These are phyloP conservation scores for Haplosporangium sp. DNA, from an alignment of 371 early-diverging fungal genomes.

Conservation along the genomic window DNA sequence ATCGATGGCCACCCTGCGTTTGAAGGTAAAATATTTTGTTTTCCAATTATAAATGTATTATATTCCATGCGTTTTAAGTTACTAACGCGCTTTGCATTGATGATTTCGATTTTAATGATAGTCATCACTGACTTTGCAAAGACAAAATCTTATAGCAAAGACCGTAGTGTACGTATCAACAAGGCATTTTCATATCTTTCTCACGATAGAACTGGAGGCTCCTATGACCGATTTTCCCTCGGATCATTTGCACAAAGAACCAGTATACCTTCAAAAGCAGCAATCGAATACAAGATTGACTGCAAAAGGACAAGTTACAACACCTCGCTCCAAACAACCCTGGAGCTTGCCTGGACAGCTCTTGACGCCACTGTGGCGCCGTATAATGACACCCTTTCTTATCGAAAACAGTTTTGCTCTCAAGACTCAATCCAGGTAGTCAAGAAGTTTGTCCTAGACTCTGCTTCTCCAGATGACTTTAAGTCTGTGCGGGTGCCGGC, in stretches of 20 bases:
- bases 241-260: conserved; percentile 49
- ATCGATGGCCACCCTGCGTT: conserved; percentile 48
- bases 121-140: conserved; percentile 29
- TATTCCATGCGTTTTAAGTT: no score
- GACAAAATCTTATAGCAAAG: conserved; percentile 46
- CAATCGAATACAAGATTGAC: conserved; percentile 41
- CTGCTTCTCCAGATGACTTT: conserved; percentile 45
- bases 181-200: conserved; percentile 44
- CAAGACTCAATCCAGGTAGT: conserved; percentile 26
- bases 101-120: background rate
- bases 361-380: conserved; percentile 42
- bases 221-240: conserved; percentile 32
- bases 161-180: conserved; percentile 47
- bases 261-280: conserved; percentile 27
- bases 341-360: conserved; percentile 40
- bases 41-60: no score
- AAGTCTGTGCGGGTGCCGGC: background rate
- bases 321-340: conserved; percentile 4
- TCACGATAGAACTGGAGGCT: conserved; percentile 41
- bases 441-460: conserved; percentile 49
- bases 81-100: background rate
- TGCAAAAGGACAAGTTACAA: background rate
- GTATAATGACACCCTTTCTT: conserved; percentile 18
- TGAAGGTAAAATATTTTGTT: conserved; percentile 16
- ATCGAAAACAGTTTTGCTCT: conserved; percentile 36